These are phyloP conservation scores for Marasmius oreades DNA, from an alignment of 1,284 basidiomycete genomes.

Conservation along the genomic window DNA sequence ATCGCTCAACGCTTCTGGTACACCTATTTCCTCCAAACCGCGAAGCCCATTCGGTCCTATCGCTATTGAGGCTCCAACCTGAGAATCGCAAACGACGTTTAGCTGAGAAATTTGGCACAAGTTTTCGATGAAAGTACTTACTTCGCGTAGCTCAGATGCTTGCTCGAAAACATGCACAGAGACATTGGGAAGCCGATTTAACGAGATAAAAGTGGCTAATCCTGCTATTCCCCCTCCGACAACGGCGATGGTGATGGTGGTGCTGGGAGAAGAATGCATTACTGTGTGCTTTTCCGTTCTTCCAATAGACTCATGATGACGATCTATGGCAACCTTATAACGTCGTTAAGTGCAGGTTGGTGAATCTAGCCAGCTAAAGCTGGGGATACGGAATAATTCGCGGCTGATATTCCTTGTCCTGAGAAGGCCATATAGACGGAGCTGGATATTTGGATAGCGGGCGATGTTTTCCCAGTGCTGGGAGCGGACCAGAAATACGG, in stretches of 20 bases:
- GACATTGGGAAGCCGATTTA: slow-evolving; percentile 2
- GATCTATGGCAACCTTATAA: background rate
- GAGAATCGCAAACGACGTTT: background rate
- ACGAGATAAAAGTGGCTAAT: slow-evolving; percentile 1
- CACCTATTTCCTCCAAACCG: slow-evolving; percentile 8
- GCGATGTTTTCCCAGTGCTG: too few species aligned
- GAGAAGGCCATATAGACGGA: too few species aligned
- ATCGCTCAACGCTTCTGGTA: background rate
- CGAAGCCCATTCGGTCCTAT: slow-evolving; percentile 9
- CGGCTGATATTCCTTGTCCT: too few species aligned
- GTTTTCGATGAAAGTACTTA: background rate
- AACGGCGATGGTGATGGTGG: background rate
- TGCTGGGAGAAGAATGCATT: background rate
- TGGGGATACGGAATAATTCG: too few species aligned
- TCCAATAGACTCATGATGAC: background rate
- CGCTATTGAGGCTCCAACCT: slow-evolving; percentile 8
- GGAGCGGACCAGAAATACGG: too few species aligned
- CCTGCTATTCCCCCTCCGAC: slow-evolving; percentile 7
- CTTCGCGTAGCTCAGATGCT: slow-evolving; percentile 3
- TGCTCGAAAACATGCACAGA: slow-evolving; percentile 7
- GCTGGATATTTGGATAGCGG: too few species aligned
- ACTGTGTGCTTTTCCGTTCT: background rate
- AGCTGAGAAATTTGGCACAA: background rate
- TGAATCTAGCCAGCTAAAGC: too few species aligned
- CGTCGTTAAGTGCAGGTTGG: too few species aligned